These are phyloP conservation scores for Cryptosporidium felis DNA, from an alignment of 169 alveolate genomes.

Conservation along the genomic window DNA sequence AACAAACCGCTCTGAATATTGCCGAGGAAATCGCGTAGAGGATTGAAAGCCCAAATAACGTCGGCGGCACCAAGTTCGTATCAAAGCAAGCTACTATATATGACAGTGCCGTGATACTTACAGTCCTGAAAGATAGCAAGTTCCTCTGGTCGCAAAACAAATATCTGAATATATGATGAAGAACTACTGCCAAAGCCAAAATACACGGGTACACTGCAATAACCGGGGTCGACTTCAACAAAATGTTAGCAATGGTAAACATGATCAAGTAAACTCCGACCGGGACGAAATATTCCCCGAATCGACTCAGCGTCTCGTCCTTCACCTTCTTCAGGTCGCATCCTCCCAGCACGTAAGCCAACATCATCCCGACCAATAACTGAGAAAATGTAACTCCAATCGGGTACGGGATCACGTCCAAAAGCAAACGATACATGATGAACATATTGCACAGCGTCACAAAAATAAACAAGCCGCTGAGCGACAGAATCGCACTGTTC, in stretches of 20 bases:
- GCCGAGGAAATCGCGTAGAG: slow-evolving; percentile 90
- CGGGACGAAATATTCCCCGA: slow-evolving; percentile 82
- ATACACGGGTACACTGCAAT: slow-evolving; percentile 90
- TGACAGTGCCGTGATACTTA: slow-evolving; percentile 84
- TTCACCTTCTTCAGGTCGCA: slow-evolving; percentile 82
- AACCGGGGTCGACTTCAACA: slow-evolving; percentile 87
- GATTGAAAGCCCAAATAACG: slow-evolving; percentile 86
- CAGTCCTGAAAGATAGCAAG: slow-evolving; percentile 90
- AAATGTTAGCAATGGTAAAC: slow-evolving; percentile 89
- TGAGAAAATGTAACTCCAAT: slow-evolving; percentile 93
- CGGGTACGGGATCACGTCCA: slow-evolving; percentile 90
- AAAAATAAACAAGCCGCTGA: slow-evolving; percentile 79
- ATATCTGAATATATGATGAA: slow-evolving; percentile 91
- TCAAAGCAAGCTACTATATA: slow-evolving; percentile 89
- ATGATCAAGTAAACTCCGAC: slow-evolving; percentile 86
- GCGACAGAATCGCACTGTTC: slow-evolving; percentile 56
- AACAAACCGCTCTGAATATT: slow-evolving; percentile 89
- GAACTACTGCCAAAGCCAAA: slow-evolving; percentile 91
- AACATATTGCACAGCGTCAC: slow-evolving; percentile 89
- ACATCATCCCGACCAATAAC: slow-evolving; percentile 88
- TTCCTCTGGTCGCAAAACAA: slow-evolving; percentile 92
- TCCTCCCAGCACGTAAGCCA: slow-evolving; percentile 92
- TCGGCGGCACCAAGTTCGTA: slow-evolving; percentile 87
- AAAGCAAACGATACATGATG: slow-evolving; percentile 88
- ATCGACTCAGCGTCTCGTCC: slow-evolving; percentile 71